These are phyloP conservation scores for Hibiscus syriacus DNA, from an alignment of 345 rosid species.

Conservation along the genomic window DNA sequence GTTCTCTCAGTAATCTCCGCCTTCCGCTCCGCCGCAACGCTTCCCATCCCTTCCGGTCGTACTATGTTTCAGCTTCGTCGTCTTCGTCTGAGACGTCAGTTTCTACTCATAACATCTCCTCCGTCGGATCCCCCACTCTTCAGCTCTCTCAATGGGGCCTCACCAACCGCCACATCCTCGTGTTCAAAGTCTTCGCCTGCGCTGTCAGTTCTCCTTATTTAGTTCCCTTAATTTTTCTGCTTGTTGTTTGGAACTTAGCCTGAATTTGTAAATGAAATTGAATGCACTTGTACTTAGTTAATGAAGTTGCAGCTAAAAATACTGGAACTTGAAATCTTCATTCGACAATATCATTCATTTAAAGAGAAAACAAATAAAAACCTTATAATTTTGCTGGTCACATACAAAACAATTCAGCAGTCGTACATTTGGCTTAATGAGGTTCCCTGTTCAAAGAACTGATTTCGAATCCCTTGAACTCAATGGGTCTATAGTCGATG, in stretches of 20 bases:
- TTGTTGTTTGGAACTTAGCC: not conserved
- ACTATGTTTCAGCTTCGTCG: constrained; percentile 13
- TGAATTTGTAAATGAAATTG: not conserved
- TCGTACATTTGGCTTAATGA: not conserved
- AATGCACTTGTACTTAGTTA: not conserved
- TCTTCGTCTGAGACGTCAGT: constrained; percentile 26
- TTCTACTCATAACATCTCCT: constrained; percentile 32
- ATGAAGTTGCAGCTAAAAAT: not conserved
- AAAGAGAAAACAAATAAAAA: not conserved
- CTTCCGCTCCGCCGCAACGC: constrained; percentile 17
- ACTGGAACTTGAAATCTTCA: not conserved
- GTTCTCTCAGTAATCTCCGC: constrained; percentile 19
- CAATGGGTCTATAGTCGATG: not conserved
- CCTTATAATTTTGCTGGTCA: not conserved
- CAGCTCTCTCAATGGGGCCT: constrained; percentile 51
- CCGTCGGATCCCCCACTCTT: constrained; percentile 54
- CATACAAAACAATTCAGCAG: not conserved
- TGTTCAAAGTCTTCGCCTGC: constrained; percentile 61
- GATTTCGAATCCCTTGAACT: not conserved
- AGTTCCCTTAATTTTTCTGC: not conserved
- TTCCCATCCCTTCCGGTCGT: constrained; percentile 19
- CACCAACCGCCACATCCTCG: constrained; percentile 57
- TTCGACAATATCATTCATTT: not conserved
- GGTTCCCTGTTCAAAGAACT: not conserved
- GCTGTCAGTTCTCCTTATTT: constrained; percentile 28